Evolutionary conservation across 371 early-diverging fungal species (phyloP), one percentile per base, ranked within the genome.

Genomic region (Mortierella sp.): DNA sequence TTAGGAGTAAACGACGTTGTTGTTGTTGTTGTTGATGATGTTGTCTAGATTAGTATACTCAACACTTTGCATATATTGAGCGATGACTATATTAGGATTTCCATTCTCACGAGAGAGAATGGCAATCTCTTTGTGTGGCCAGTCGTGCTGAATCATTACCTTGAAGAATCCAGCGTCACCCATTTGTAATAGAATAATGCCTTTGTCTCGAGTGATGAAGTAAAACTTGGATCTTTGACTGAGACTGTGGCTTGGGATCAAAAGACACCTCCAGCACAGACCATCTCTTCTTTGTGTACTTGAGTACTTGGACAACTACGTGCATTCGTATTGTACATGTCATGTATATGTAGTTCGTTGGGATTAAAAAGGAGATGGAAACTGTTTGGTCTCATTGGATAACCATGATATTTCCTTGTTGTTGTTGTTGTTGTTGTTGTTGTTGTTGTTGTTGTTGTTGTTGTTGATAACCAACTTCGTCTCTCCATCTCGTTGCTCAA

Each of bases 151-250:
- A n/a, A 16, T 21, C 53, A 24, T 40, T 86, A 91, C 93, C 87
- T 91, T 92, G 86, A 92, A 93, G 80, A 92, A 93, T 63, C 94
- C 93, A 61, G 92, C 94, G 69, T 94, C 94, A 50, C 94, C 94
- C 94, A 94, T 94, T 59, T 21, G 50, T 28, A 24, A 13, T 22
- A 7, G 10, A 7, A 24, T 28, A 55, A 55, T 55, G 28, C 22
- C 55, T 55, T 55, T 15, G 6, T 7, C n/a, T 19, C 16, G n/a
- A 48, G 60, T 59, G 60, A 59, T 59, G 38, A 38, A 59, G 28
- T 55, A n/a, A 48, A 48, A 7, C n/a, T 19, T 19, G 19, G 48
- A 48, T 48, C 48, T n/a, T 48, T 15, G 48, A 15, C 11, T 19
- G 16, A n/a, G n/a, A 19, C n/a, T 48, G 48, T 48, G 48, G 48